Evolutionary conservation across 139 green algal species (phyloP), one percentile per base, ranked within the genome.

Genomic region (Chlorella sp.): DNA sequence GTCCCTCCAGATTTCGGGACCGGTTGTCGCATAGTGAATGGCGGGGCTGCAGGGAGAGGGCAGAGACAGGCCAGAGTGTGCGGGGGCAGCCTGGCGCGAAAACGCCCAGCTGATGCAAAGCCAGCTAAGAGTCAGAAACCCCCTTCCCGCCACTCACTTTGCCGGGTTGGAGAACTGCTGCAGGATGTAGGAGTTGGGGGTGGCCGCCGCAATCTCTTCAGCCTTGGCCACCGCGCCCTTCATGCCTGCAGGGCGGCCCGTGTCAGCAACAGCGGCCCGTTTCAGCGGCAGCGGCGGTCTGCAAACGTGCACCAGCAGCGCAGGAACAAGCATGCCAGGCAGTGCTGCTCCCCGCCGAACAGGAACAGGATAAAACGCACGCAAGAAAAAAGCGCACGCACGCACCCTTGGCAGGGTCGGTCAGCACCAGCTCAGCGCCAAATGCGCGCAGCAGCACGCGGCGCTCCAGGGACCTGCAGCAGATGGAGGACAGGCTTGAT

Each of bases 11-110:
- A 99, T 95, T 91, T 99, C 97, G 34, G 97, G 97, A 0, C 97
- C 97, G 0, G 97, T 99, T 67, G 95, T 99, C 81, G 96, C 87
- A 84, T 97, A 98, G 89, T 99, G 97, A 41, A 96, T 87, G 48
- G 88, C 68, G 0, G 90, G 83, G 89, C 92, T 48, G 74, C 74
- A 67, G n/a, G 8, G 16, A 13, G 30, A 32, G 16, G 13, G 30
- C 38, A 3, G 40, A 36, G 38, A 30, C 28, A 70, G 4, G 4
- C 28, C 7, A 14, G 4, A 43, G 11, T 36, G n/a, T 11, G 65
- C n/a, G n/a, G n/a, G n/a, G n/a, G n/a, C n/a, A n/a, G n/a, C n/a
- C n/a, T n/a, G n/a, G n/a, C n/a, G n/a, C n/a, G n/a, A n/a, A n/a
- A n/a, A n/a, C n/a, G n/a, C n/a, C n/a, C n/a, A n/a, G n/a, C n/a